Percentiles rank a stretch among this genome's conserved stretches.
Evolutionary conservation across 2,329 filamentous ascomycete species (phyloP).

Genomic region (Blumeria hordei): DNA sequence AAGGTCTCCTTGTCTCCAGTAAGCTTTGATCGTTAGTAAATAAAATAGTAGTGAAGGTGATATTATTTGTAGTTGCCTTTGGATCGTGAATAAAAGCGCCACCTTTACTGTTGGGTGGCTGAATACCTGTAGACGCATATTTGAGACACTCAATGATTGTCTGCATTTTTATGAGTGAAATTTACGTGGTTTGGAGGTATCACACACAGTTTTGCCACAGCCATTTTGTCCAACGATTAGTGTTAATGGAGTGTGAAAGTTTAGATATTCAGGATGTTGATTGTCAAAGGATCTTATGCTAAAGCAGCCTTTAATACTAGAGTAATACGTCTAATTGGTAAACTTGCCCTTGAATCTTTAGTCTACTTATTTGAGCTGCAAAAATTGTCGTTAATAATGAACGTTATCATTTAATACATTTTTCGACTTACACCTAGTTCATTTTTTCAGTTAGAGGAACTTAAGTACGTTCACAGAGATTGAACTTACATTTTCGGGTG

Average conservation of each 20-base stretch:
- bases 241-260: constrained; percentile 76
- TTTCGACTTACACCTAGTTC: too few species aligned
- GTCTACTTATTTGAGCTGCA: constrained; percentile 1
- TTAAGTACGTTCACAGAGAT: too few species aligned
- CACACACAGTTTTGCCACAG: constrained; percentile 62
- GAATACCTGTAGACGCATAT: constrained; percentile 84
- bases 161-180: constrained; percentile 13
- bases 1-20: constrained; percentile 69
- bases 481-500: too few species aligned
- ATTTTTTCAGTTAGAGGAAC: too few species aligned
- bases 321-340: not conserved
- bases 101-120: constrained; percentile 69
- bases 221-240: constrained; percentile 95
- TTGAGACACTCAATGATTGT: constrained; percentile 98
- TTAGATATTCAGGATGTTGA: constrained; percentile 48
- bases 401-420: too few species aligned
- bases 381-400: too few species aligned
- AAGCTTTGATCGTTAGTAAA: constrained; percentile 22
- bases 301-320: not conserved
- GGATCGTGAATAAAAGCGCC: constrained; percentile 94
- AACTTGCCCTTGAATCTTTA: constrained; percentile 2
- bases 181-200: not conserved
- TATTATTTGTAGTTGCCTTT: constrained; percentile 27
- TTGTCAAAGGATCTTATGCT: constrained; percentile 71
- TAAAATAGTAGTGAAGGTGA: not conserved